Percentiles rank a stretch among this genome's conserved stretches.
phyloP scores from a whole-genome alignment of 352 stramenopile genomes.

The Globisporangium canariense region DNA sequence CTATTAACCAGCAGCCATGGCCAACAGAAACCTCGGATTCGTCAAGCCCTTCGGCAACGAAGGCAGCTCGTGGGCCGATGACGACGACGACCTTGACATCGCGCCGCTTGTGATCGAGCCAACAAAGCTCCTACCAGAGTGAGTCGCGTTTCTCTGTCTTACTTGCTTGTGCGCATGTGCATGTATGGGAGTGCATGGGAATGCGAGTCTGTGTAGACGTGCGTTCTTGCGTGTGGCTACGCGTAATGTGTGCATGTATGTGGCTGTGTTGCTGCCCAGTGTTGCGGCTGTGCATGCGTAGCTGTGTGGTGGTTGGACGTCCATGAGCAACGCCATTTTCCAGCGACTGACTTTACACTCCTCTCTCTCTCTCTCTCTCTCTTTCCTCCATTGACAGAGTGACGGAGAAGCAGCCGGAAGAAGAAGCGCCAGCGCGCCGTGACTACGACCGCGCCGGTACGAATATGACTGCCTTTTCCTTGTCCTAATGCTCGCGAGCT shows the following conservation, averaged over 20 bases:
- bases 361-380: background rate
- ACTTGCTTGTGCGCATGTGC: no score
- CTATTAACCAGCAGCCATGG: constrained; percentile 26
- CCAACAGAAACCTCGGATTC: constrained; percentile 59
- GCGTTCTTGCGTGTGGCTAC: background rate
- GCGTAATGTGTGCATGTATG: background rate
- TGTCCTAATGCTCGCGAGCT: no score
- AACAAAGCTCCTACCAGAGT: constrained; percentile 44
- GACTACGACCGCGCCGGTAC: constrained; percentile 25
- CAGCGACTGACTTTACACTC: background rate
- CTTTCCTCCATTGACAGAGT: constrained; percentile 16
- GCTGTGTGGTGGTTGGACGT: background rate
- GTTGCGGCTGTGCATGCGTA: background rate
- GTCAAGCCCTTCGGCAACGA: constrained; percentile 30
- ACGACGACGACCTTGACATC: constrained; percentile 61
- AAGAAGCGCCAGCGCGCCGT: constrained; percentile 23
- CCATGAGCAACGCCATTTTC: background rate
- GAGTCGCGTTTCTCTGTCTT: constrained; percentile 17
- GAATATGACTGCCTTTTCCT: background rate
- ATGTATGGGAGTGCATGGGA: background rate
- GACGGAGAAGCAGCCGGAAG: constrained; percentile 22
- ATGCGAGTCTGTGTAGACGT: background rate
- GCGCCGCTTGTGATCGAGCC: constrained; percentile 37
- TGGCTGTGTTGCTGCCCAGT: background rate
- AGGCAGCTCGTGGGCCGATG: constrained; percentile 75